Evolutionary conservation across 2,329 filamentous ascomycete genomes (phyloP).

Genomic region (Leptosphaerulina australis): DNA sequence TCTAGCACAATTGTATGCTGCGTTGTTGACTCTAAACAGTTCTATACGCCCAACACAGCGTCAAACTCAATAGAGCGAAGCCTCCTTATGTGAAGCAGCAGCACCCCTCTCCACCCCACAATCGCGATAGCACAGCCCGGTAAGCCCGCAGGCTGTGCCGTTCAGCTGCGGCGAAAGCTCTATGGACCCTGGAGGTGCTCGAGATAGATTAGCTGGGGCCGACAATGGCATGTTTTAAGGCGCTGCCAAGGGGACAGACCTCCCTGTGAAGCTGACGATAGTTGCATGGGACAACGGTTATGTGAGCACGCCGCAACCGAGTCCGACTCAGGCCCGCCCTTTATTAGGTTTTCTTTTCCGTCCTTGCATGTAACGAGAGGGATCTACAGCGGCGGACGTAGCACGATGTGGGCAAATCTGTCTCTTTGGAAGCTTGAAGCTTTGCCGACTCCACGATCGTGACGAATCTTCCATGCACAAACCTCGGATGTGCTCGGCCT

Average conservation of each 20-base stretch:
- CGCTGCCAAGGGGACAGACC: conserved; percentile 11
- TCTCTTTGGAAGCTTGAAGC: conserved; percentile 5
- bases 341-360: conserved; percentile 18
- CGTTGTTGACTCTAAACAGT: neutral
- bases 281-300: conserved; percentile 19
- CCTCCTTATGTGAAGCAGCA: conserved; percentile 13
- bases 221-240: conserved; percentile 16
- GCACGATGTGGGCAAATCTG: conserved; percentile 11
- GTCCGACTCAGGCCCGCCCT: conserved; percentile 14
- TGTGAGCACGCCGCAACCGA: conserved; percentile 14
- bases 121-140: conserved; percentile 13
- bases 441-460: conserved; percentile 16
- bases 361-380: conserved; percentile 10
- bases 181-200: conserved; percentile 19
- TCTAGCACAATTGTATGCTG: conserved; percentile 8
- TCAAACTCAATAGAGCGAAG: conserved; percentile 18
- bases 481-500: conserved; percentile 25
- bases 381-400: conserved; percentile 19
- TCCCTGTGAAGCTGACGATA: conserved; percentile 16
- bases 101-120: conserved; percentile 12
- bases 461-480: conserved; percentile 18
- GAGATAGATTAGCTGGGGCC: conserved; percentile 21
- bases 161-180: conserved; percentile 12
- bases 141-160: conserved; percentile 7
- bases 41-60: conserved; percentile 14